A percentile compares a stretch with the other conserved stretches of the same genome.
Conservation (phyloP, 768 basidiomycete genomes). For the Paxillus rubicundulus region DNA sequence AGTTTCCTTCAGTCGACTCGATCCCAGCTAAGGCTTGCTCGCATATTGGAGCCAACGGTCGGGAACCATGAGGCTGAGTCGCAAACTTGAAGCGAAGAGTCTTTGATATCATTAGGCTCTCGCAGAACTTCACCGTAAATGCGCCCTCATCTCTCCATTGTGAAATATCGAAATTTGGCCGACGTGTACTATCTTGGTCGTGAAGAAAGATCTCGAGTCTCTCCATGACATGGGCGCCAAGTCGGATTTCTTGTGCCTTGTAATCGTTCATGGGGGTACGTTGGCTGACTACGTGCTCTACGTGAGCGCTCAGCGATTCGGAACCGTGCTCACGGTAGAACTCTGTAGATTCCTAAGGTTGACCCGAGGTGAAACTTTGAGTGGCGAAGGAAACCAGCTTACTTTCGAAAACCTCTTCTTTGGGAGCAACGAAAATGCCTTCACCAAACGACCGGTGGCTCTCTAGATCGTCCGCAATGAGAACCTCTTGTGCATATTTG, state of each 20-base stretch:
- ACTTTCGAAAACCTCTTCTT: constrained; percentile 89
- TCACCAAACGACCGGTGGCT: constrained; percentile 71
- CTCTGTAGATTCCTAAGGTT: constrained; percentile 32
- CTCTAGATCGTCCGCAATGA: constrained; percentile 81
- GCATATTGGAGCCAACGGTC: constrained; percentile 32
- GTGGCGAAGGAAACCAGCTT: not conserved
- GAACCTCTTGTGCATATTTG: constrained; percentile 58
- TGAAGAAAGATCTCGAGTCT: constrained; percentile 83
- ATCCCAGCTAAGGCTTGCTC: constrained; percentile 66
- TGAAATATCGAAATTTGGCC: constrained; percentile 48
- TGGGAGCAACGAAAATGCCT: constrained; percentile 67
- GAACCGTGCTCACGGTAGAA: constrained; percentile 77
- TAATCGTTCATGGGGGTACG: no score
- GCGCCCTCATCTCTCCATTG: constrained; percentile 59
- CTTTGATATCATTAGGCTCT: constrained; percentile 57
- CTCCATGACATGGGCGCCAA: constrained; percentile 62
- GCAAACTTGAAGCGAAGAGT: constrained; percentile 47
- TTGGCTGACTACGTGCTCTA: constrained; percentile 65
- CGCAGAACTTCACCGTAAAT: constrained; percentile 63
- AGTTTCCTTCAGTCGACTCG: constrained; percentile 41
- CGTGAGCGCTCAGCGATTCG: constrained; percentile 59
- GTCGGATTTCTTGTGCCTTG: constrained; percentile 44
- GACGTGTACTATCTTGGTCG: constrained; percentile 63
- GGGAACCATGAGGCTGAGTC: not conserved
- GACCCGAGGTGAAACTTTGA: no score